Conservation (phyloP, 2,329 filamentous ascomycete genomes). For the Kalaharituber pfeilii region DNA sequence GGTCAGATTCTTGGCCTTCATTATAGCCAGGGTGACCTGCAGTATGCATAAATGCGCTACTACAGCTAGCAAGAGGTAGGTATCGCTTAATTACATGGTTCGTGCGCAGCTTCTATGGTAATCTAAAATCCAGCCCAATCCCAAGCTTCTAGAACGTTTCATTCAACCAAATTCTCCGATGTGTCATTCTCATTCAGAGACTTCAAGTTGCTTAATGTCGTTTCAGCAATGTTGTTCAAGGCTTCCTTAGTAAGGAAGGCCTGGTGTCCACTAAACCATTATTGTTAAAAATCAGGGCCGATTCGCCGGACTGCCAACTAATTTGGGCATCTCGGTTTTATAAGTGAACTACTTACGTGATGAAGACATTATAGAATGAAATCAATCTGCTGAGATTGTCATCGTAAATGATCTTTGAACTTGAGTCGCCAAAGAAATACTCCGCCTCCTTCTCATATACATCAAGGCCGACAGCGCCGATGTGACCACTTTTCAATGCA, state of each 20-base stretch:
- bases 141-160: not conserved
- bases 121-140: too few relatives aligned
- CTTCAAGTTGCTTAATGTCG: constrained; percentile 40
- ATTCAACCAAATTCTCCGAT: constrained; percentile 25
- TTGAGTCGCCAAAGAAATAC: constrained; percentile 50
- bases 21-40: too few relatives aligned
- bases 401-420: constrained; percentile 46
- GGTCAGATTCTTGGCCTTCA: too few relatives aligned
- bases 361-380: constrained; percentile 49
- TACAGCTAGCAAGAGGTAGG: too few relatives aligned
- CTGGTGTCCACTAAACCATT: constrained; percentile 41
- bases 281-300: not conserved
- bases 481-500: constrained; percentile 41
- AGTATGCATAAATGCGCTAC: too few relatives aligned
- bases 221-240: constrained; percentile 43
- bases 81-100: too few relatives aligned
- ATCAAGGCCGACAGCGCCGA: constrained; percentile 47
- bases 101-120: too few relatives aligned
- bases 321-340: not conserved
- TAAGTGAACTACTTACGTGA: constrained; percentile 26
- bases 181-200: constrained; percentile 28
- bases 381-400: constrained; percentile 48
- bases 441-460: constrained; percentile 50
- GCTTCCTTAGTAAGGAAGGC: constrained; percentile 53
- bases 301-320: not conserved